Percentiles rank a stretch among this genome's conserved stretches.
Conservation (phyloP, 1,284 basidiomycete genomes). For the Cutaneotrichosporon cavernicola region DNA sequence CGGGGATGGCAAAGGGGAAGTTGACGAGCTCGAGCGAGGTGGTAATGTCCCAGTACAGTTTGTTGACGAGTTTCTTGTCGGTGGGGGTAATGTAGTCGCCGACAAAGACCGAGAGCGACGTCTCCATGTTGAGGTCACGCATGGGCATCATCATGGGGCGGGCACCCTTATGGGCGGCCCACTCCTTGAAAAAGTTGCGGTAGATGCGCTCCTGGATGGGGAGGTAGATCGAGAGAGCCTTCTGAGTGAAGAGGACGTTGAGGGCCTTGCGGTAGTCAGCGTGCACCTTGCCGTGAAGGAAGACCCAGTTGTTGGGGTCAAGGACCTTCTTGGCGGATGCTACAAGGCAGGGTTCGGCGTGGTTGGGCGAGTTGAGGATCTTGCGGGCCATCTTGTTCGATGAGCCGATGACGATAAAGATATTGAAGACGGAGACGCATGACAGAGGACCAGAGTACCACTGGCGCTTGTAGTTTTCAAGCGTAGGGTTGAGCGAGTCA, state of each 20-base stretch:
- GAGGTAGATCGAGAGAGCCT: conserved; percentile 87
- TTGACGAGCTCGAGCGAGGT: conserved; percentile 95
- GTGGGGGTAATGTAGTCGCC: conserved; percentile 82
- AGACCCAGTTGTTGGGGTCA: conserved; percentile 93
- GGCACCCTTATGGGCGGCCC: conserved; percentile 59
- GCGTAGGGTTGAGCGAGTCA: conserved; percentile 80
- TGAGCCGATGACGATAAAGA: conserved; percentile 96
- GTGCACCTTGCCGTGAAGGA: conserved; percentile 89
- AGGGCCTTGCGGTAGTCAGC: conserved; percentile 91
- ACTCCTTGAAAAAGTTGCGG: conserved; percentile 70
- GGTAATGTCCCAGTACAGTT: conserved; percentile 96
- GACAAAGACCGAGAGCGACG: conserved; percentile 92
- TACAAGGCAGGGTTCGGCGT: conserved; percentile 91
- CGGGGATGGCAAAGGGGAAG: conserved; percentile 93
- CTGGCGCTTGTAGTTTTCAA: conserved; percentile 84
- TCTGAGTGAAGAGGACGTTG: conserved; percentile 90
- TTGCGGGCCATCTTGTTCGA: conserved; percentile 87
- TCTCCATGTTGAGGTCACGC: conserved; percentile 95
- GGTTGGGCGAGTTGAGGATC: conserved; percentile 84
- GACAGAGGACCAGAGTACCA: conserved; percentile 83
- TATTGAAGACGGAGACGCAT: conserved; percentile 90
- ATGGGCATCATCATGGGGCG: conserved; percentile 83
- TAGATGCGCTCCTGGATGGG: conserved; percentile 82
- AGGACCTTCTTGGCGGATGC: conserved; percentile 88
- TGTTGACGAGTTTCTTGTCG: conserved; percentile 75